These are phyloP conservation scores for Trichosporon asahii DNA, from an alignment of 1,284 basidiomycete species.

Conservation along the genomic window DNA sequence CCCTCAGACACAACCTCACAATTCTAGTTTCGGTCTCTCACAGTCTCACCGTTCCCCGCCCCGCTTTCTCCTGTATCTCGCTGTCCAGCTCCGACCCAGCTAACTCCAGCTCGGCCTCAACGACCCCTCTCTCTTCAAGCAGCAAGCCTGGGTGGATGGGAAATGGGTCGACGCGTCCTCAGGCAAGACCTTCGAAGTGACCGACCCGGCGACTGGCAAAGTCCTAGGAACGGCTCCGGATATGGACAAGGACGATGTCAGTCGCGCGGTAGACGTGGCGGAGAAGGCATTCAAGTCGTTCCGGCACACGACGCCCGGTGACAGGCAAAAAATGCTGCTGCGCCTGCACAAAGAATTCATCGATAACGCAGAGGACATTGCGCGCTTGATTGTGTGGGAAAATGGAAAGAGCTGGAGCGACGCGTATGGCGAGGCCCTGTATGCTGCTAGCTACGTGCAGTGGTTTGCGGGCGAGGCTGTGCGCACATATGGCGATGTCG, in stretches of 20 bases:
- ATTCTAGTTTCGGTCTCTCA: too few relatives aligned
- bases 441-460: slow-evolving; percentile 80
- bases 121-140: slow-evolving; percentile 69
- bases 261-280: slow-evolving; percentile 73
- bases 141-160: slow-evolving; percentile 73
- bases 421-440: slow-evolving; percentile 73
- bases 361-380: slow-evolving; percentile 41
- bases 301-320: slow-evolving; percentile 64
- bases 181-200: slow-evolving; percentile 67
- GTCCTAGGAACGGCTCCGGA: slow-evolving; percentile 78
- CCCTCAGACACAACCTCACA: too few relatives aligned
- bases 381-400: slow-evolving; percentile 58
- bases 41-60: too few relatives aligned
- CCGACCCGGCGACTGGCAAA: slow-evolving; percentile 80
- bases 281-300: slow-evolving; percentile 71
- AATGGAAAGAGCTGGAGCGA: slow-evolving; percentile 86
- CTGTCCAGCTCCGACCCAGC: too few relatives aligned
- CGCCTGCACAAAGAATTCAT: slow-evolving; percentile 38
- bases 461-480: slow-evolving; percentile 86
- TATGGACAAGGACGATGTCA: slow-evolving; percentile 76
- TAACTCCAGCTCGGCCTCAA: slow-evolving; percentile 56
- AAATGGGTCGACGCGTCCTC: slow-evolving; percentile 75
- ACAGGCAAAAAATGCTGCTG: slow-evolving; percentile 36
- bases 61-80: too few relatives aligned
- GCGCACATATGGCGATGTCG: slow-evolving; percentile 66